Percentiles rank a stretch among this genome's conserved stretches.
phyloP scores from a whole-genome alignment of 345 rosid species.

The Euphorbia pulcherrima region DNA sequence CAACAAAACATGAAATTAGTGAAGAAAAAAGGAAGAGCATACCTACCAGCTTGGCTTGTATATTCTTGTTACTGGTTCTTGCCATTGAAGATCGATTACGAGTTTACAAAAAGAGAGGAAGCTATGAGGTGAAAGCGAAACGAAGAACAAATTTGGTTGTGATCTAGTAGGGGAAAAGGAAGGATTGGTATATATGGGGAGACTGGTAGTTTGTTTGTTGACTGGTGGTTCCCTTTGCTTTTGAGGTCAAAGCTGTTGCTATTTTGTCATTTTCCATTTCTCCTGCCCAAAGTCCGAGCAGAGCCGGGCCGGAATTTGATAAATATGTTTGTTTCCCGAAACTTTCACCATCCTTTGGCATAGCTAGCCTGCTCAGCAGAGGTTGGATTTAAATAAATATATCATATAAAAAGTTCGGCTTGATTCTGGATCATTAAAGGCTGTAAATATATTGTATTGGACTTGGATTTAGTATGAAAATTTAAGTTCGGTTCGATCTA shows the following conservation, averaged over 20 bases:
- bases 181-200: background rate
- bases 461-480: too few relatives aligned
- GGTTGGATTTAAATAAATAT: too few relatives aligned
- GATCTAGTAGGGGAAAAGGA: background rate
- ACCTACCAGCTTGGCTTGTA: conserved; percentile 92
- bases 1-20: background rate
- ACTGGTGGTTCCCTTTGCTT: conserved; percentile 3
- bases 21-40: conserved; percentile 41
- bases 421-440: too few relatives aligned
- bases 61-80: conserved; percentile 55
- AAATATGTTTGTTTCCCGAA: too few relatives aligned
- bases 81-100: conserved; percentile 32
- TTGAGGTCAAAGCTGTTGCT: background rate
- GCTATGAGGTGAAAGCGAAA: background rate
- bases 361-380: too few relatives aligned
- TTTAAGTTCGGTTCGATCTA: too few relatives aligned
- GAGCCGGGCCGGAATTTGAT: too few relatives aligned
- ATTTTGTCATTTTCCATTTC: background rate
- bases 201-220: conserved; percentile 22
- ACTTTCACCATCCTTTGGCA: too few relatives aligned
- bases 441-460: too few relatives aligned
- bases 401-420: too few relatives aligned
- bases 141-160: background rate
- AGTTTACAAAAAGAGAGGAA: background rate
- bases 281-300: too few relatives aligned